Evolutionary conservation across 2,329 filamentous ascomycete genomes (phyloP).

Genomic region (Aspergillus tamarii): DNA sequence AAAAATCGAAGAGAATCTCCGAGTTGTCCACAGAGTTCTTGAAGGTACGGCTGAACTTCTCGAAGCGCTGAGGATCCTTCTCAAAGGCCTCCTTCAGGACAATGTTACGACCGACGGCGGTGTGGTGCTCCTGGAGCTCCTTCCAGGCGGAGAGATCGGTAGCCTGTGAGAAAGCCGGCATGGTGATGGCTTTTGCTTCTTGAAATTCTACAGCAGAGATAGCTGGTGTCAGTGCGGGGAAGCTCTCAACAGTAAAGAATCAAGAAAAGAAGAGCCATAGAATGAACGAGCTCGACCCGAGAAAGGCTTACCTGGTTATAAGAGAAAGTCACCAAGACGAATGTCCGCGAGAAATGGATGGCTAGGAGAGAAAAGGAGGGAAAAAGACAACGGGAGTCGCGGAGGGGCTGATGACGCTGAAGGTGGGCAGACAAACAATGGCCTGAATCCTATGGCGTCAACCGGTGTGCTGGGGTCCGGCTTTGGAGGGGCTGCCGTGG

Average conservation of each 20-base stretch:
- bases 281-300: not conserved
- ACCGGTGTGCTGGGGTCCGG: conserved; percentile 28
- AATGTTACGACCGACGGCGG: conserved; percentile 82
- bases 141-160: conserved; percentile 86
- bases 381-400: conserved; percentile 12
- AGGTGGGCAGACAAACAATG: conserved; percentile 2
- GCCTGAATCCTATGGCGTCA: conserved; percentile 23
- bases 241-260: conserved; percentile 4
- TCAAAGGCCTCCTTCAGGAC: conserved; percentile 92
- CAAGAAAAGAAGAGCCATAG: not conserved
- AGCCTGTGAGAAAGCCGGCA: conserved; percentile 65
- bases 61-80: conserved; percentile 83
- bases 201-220: conserved; percentile 9
- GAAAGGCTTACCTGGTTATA: not conserved
- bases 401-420: conserved; percentile 14
- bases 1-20: conserved; percentile 97
- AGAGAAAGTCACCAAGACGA: not conserved
- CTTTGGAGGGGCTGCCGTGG: conserved; percentile 24
- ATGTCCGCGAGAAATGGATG: conserved; percentile 3
- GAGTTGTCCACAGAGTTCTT: conserved; percentile 74
- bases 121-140: conserved; percentile 87
- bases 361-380: conserved; percentile 12
- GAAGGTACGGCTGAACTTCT: conserved; percentile 87
- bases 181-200: conserved; percentile 26
- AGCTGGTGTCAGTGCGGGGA: conserved; percentile 33